Conservation (phyloP, 1,284 basidiomycete species). For the Sporisorium iseilematis-ciliati region DNA sequence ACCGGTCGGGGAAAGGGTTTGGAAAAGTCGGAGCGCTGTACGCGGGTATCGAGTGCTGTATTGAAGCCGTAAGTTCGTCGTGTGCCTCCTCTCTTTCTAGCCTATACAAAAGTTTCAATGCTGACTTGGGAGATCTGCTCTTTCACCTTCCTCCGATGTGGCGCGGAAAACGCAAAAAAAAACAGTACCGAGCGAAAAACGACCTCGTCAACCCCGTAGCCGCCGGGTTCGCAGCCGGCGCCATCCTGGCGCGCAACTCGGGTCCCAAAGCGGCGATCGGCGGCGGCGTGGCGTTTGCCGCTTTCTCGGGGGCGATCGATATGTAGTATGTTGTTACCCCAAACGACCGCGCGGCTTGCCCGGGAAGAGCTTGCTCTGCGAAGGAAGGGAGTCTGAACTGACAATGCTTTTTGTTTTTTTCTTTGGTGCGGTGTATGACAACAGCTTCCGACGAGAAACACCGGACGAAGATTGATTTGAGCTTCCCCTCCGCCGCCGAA, state of each 20-base stretch:
- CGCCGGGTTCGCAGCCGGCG: slow-evolving; percentile 63
- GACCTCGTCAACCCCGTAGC: slow-evolving; percentile 65
- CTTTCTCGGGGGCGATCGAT: slow-evolving; percentile 68
- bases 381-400: too few species aligned
- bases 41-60: slow-evolving; percentile 92
- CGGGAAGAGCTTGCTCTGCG: too few species aligned
- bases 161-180: too few species aligned
- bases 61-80: slow-evolving; percentile 92
- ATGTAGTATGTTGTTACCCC: slow-evolving; percentile 61
- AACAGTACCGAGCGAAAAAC: slow-evolving; percentile 67
- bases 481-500: too few species aligned
- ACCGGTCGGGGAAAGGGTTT: slow-evolving; percentile 88
- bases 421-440: too few species aligned
- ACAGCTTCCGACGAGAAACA: slow-evolving; percentile 58
- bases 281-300: slow-evolving; percentile 67
- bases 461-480: slow-evolving; percentile 56
- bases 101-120: too few species aligned
- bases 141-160: too few species aligned
- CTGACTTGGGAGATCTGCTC: too few species aligned
- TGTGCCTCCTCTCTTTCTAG: too few species aligned
- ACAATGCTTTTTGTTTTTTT: too few species aligned
- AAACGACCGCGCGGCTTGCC: too few species aligned
- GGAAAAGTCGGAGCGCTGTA: slow-evolving; percentile 94
- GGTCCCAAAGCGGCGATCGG: slow-evolving; percentile 65
- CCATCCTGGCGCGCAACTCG: slow-evolving; percentile 63